Base-by-base conservation (phyloP, 257 asterid species). In the Capsicum rhomboideum region DNA sequence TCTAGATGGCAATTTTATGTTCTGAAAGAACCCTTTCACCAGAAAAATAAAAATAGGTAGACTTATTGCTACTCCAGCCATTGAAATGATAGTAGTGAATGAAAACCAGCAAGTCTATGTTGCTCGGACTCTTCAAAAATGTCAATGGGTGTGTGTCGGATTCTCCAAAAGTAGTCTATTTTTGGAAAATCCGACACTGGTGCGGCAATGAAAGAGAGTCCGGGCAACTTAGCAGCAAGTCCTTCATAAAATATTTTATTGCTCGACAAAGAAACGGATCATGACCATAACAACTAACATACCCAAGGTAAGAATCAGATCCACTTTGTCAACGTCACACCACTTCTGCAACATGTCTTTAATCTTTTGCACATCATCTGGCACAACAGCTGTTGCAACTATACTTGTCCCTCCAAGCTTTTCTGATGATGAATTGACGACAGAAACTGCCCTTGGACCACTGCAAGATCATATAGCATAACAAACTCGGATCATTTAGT, bases 221-320 rank as follows among this genome's bases (percentile, higher is more conserved):
- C n/a, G n/a, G n/a, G n/a, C n/a, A n/a, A n/a, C n/a, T n/a, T n/a
- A n/a, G n/a, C n/a, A n/a, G n/a, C n/a, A n/a, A n/a, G n/a, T n/a
- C n/a, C n/a, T 23, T 72, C 21, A 50, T 52, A 82, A 44, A 40
- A 40, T n/a, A 54, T 87, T 37, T 77, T 74, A 26, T 61, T 29
- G 63, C 71, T 56, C 40, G 42, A 42, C 75, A 64, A 54, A 87
- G 59, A 86, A 50, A 77, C 2, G 49, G 64, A 46, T 26, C 81
- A 68, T 63, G 44, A 23, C 31, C 20, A 46, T n/a, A 14, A 21
- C 50, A 53, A 23, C 53, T 67, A 67, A 71, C 92, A 85, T 85
- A 94, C 99, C 99, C 52, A 93, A 98, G 63, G 99, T 97, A 83
- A 97, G 97, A 87, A 97, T 91, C 88, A 97, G 97, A 86, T 97